Base-by-base conservation (phyloP, 2,329 filamentous ascomycete genomes). In the Fusarium anguioides region DNA sequence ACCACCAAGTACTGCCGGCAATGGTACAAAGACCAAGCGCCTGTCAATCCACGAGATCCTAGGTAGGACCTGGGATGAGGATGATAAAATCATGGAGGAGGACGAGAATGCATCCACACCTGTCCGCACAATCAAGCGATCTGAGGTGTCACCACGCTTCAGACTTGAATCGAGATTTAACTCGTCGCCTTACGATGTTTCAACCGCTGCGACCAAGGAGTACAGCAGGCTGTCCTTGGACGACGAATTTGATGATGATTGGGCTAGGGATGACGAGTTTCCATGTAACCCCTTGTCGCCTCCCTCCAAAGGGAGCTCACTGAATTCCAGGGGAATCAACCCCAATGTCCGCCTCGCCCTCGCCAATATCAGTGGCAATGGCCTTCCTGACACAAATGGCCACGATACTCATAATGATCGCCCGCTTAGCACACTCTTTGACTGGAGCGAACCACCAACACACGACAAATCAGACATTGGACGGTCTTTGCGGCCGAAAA, bases 361-460 rank as follows among this genome's bases (percentile, higher is more conserved):
- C 50, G 81, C 81, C 39, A 82, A 77, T 58, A 81, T 87, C 42
- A 86, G 81, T 47, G 83, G 83, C 40, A 85, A 84, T 64, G 76
- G 76, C 17, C 76, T 75, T 39, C 72, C 75, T 12, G 80, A 81
- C 24, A 56, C 57, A 14, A 71, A 72, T 17, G 70, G 71, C 33
- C 49, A 58, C 29, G 58, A 69, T 61, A 42, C 45, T 24, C 58
- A 68, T 12, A 66, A 58, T 42, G 67, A 89, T 51, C 82, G 87
- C 15, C 86, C 86, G 4, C 81, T 86, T 62, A 91, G 90, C 76
- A 94, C 86, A 68, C 81, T 94, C 5, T 94, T 94, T 71, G 91
- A 94, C 76, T 93, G 91, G 91, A 88, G 89, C 45, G 92, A 94
- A 75, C 84, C 89, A 15, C 79, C 86, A 24, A 79, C 81, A 8